Conservation (phyloP, 306 rosid genomes). For the Styphnolobium japonicum region DNA sequence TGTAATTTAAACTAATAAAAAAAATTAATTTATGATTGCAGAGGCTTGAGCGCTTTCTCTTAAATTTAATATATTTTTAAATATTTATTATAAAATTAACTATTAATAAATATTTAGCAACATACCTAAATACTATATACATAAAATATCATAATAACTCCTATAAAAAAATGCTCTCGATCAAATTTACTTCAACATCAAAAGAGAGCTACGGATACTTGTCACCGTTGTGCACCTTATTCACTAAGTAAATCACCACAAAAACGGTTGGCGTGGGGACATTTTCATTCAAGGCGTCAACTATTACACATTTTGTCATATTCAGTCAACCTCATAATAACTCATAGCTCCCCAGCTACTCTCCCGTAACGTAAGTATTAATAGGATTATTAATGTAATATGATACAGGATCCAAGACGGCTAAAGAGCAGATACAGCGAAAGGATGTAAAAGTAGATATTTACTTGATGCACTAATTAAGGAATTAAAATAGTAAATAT, state of each 20-base stretch:
- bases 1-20: too few species aligned
- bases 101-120: too few species aligned
- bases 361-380: not conserved
- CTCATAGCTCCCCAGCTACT: not conserved
- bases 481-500: too few species aligned
- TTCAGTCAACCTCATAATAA: not conserved
- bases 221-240: not conserved
- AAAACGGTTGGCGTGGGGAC: conserved; percentile 23
- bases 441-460: not conserved
- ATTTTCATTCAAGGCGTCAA: conserved; percentile 8
- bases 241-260: not conserved
- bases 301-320: not conserved
- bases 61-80: too few species aligned
- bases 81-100: too few species aligned
- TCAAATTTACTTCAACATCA: conserved; percentile 22
- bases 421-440: not conserved
- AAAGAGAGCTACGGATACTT: not conserved
- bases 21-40: too few species aligned
- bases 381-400: not conserved
- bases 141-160: too few species aligned
- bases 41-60: too few species aligned
- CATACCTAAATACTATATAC: too few species aligned
- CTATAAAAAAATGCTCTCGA: too few species aligned
- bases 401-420: not conserved
- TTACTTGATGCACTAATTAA: not conserved